A percentile compares a stretch with the other conserved stretches of the same genome.
phyloP scores from a whole-genome alignment of 805 yeast genomes.

The Monosporozyma siamensis region DNA sequence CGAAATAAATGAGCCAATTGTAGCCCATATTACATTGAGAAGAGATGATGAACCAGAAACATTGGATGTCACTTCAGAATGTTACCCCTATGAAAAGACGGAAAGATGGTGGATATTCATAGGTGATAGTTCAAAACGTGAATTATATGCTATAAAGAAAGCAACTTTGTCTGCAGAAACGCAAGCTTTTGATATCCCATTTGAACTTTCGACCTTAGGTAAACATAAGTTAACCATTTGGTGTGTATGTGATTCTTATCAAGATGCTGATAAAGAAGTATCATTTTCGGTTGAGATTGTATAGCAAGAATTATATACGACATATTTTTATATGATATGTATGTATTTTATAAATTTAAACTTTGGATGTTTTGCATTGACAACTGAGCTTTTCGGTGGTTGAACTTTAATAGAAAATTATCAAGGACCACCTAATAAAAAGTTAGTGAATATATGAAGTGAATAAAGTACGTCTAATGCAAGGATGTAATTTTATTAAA shows the following conservation, averaged over 20 bases:
- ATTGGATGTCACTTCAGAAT: conserved; percentile 47
- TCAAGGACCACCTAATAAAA: too few relatives aligned
- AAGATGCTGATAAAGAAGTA: conserved; percentile 88
- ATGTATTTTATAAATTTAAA: neutral
- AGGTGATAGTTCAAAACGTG: conserved; percentile 53
- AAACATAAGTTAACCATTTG: conserved; percentile 56
- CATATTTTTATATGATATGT: neutral
- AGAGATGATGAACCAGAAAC: conserved; percentile 77
- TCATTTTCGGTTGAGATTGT: conserved; percentile 41
- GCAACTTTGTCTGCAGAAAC: conserved; percentile 43
- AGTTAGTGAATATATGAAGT: too few relatives aligned
- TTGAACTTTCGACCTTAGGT: conserved; percentile 54
- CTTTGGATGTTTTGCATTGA: too few relatives aligned
- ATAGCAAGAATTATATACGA: conserved; percentile 6
- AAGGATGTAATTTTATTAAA: too few relatives aligned
- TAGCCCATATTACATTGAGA: conserved; percentile 40
- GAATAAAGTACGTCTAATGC: too few relatives aligned
- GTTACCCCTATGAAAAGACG: conserved; percentile 48
- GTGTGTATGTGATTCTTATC: conserved; percentile 84
- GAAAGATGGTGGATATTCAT: conserved; percentile 78
- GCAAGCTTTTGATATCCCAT: conserved; percentile 44
- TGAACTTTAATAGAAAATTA: too few relatives aligned
- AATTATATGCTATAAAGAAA: conserved; percentile 66
- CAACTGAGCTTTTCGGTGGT: too few relatives aligned
- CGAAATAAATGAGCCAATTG: conserved; percentile 40